Base-by-base conservation (phyloP, 345 rosid genomes). In the Populus tremula region DNA sequence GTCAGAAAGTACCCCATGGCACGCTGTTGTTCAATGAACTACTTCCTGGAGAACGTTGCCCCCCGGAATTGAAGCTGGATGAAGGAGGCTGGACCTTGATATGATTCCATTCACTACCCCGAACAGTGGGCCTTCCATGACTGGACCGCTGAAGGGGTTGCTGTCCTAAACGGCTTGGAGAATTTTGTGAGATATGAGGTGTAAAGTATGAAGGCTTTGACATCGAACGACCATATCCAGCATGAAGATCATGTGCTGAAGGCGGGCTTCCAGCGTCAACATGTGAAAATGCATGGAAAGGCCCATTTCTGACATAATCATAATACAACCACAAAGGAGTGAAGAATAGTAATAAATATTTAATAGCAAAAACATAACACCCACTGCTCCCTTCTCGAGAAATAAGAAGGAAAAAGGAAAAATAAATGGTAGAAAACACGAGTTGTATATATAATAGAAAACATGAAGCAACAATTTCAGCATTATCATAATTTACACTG, bases 151-250 rank as follows among this genome's bases (percentile, higher is more conserved):
- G 96, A 71, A 79, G 83, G 79, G 89, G 89, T 77, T 88, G 96
- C 77, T 96, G 99, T 70, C 98, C 92, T 81, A 96, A 90, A 66
- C 98, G 97, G 83, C 99, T 96, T 9, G 94, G 94, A 74, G 93
- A 86, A 86, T 88, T 96, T 78, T 92, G 95, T 5, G 92, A 59
- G 66, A 83, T 64, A 67, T 90, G 96, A 18, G 92, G 84, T 71
- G 75, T 81, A 69, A 83, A 84, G 84, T 87, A 85, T 62, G 91
- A 78, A 78, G 90, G 82, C 85, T 89, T 90, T 78, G 97, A 85
- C 77, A 82, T 83, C 69, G 84, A 83, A 70, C 85, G 93, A 71
- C 89, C 82, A 78, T 82, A 86, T 73, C 98, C 93, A 77, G 78
- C 80, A 81, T 87, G 89, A 61, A 76, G 80, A 74, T 93, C 98